phyloP scores from a whole-genome alignment of 306 rosid species.

The Heteromeles arbutifolia region DNA sequence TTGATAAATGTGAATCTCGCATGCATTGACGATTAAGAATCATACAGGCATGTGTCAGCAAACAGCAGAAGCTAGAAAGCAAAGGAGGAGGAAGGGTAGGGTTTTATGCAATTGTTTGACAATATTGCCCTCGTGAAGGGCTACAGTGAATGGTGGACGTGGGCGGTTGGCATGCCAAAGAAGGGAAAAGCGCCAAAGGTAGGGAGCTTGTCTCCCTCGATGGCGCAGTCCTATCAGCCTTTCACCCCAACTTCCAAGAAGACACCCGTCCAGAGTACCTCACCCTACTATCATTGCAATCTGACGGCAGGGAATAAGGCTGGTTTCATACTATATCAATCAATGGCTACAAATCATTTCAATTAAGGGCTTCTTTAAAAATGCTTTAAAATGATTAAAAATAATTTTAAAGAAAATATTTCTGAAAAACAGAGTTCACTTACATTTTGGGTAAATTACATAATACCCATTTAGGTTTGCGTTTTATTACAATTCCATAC shows the following conservation, averaged over 20 bases:
- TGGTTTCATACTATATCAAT: conserved; percentile 2
- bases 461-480: too few species aligned
- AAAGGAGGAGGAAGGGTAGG: neutral
- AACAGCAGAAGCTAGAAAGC: too few species aligned
- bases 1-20: too few species aligned
- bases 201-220: conserved; percentile 29
- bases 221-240: conserved; percentile 30
- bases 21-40: too few species aligned
- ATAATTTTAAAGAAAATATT: too few species aligned
- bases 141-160: neutral
- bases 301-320: conserved; percentile 27
- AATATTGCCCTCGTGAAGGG: neutral
- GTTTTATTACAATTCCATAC: too few species aligned
- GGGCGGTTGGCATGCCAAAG: neutral
- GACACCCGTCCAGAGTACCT: neutral
- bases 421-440: fast-evolving
- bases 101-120: neutral
- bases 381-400: too few species aligned
- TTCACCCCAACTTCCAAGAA: conserved; percentile 36
- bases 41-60: too few species aligned
- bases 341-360: conserved; percentile 16
- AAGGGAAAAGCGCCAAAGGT: neutral
- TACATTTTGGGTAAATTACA: too few species aligned
- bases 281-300: conserved; percentile 17
- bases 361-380: too few species aligned